Evolutionary conservation across 306 rosid genomes (phyloP), one percentile per base, ranked within the genome.

Genomic region (Castanospermum australe): DNA sequence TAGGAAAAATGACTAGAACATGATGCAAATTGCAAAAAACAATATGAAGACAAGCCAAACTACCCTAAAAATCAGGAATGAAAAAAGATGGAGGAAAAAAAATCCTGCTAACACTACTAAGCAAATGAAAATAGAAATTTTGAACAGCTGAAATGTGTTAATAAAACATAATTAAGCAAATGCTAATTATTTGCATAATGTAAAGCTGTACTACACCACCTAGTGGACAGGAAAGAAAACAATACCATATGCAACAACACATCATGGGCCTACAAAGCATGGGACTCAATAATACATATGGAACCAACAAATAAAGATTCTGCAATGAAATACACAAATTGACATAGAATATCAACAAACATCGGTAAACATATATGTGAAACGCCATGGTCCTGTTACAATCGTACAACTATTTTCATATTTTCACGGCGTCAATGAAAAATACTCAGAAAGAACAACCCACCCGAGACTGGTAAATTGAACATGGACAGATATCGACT

Each of bases 251-350:
- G 86, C 90, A 82, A 81, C 92, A 90, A 88, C 88, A 80, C 78
- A 75, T 30, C 21, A 87, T 71, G 79, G 92, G 65, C 94, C 96
- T 85, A 87, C 93, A 74, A 84, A 76, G 88, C 81, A 74, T 69
- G 89, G 87, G 48, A 85, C 75, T 78, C 77, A 83, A 80, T 83
- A 85, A 90, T 80, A 73, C 82, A 59, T 20, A 87, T 65, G 94
- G 91, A 76, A 86, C 90, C 83, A 85, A 59, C 76, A 75, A 57
- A 88, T 77, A 61, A 80, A 84, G 83, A 84, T 86, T 86, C 79
- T 72, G 73, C 66, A 64, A 78, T 41, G 82, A 78, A 77, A 87
- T 75, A 62, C 82, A 80, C 90, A 78, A 76, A 76, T 59, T 65
- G 72, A 44, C 73, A 66, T 57, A 42, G 78, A 85, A 54, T 42